Evolutionary conservation across 495 filamentous ascomycete genomes (phyloP).

Genomic region (Staphylotrichum tortipilum): DNA sequence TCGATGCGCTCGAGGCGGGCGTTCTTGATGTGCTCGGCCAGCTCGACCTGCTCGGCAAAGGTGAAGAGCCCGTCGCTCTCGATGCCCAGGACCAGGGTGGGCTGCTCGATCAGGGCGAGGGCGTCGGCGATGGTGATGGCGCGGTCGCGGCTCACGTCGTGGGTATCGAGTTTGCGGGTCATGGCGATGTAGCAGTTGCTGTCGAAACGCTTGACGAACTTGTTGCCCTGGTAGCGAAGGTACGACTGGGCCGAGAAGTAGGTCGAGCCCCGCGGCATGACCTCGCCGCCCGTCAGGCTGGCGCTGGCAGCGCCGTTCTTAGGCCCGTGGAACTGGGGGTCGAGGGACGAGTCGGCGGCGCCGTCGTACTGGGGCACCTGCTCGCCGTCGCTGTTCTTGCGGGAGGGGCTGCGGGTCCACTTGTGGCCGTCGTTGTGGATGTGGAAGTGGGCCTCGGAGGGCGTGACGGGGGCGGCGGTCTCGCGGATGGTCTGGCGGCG

Average conservation of each 20-base stretch:
- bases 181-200: constrained; percentile 99
- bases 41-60: constrained; percentile 87
- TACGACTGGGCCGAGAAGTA: constrained; percentile 98
- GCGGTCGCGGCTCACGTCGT: constrained; percentile 78
- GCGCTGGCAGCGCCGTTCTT: too few relatives aligned
- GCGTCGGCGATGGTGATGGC: constrained; percentile 57
- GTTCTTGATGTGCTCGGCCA: constrained; percentile 74
- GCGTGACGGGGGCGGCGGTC: constrained; percentile 50
- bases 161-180: constrained; percentile 96
- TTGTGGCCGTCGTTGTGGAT: constrained; percentile 95
- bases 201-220: constrained; percentile 95
- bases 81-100: constrained; percentile 82
- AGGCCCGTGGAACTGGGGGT: constrained; percentile 74
- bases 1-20: constrained; percentile 77
- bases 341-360: constrained; percentile 27
- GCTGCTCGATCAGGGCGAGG: constrained; percentile 75
- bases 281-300: constrained; percentile 30
- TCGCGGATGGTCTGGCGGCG: constrained; percentile 71
- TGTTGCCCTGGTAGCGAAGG: constrained; percentile 92
- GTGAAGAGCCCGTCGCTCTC: constrained; percentile 94
- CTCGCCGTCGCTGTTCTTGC: constrained; percentile 23
- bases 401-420: constrained; percentile 28
- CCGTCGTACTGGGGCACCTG: neutral
- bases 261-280: constrained; percentile 55
- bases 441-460: constrained; percentile 77